Conservation (phyloP, 2,329 filamentous ascomycete species). For the Drechslerella coelobrocha region DNA sequence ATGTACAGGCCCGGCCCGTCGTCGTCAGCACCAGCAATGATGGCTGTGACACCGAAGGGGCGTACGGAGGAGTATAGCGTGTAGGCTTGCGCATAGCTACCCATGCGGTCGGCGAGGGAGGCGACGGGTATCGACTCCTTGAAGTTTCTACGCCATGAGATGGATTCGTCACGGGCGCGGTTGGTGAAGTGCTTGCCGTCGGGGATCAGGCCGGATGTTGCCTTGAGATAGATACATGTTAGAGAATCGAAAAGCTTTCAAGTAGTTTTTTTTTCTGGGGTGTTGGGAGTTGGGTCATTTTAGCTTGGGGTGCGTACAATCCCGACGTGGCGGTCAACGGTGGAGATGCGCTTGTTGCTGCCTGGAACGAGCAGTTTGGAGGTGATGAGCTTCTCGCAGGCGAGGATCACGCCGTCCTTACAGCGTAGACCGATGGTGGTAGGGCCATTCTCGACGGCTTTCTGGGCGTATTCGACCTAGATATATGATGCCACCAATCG, state of each 20-base stretch:
- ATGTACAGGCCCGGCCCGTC: slow-evolving; percentile 97
- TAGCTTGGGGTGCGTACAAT: slow-evolving; percentile 69
- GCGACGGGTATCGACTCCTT: slow-evolving; percentile 90
- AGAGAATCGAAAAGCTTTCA: slow-evolving; percentile 5
- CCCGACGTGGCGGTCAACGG: slow-evolving; percentile 90
- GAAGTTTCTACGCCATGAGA: slow-evolving; percentile 89
- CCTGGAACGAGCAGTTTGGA: slow-evolving; percentile 94
- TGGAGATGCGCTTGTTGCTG: slow-evolving; percentile 96
- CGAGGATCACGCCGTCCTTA: slow-evolving; percentile 95
- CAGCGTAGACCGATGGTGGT: slow-evolving; percentile 95
- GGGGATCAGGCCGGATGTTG: slow-evolving; percentile 90
- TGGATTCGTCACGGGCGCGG: slow-evolving; percentile 90
- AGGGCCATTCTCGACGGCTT: slow-evolving; percentile 97
- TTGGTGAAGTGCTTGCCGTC: slow-evolving; percentile 95
- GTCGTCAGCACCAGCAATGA: slow-evolving; percentile 91
- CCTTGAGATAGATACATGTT: slow-evolving; percentile 64
- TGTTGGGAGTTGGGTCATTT: slow-evolving; percentile 1
- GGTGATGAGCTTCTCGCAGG: slow-evolving; percentile 92
- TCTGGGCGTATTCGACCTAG: slow-evolving; percentile 90
- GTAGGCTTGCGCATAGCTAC: slow-evolving; percentile 94
- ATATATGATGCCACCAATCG: neutral
- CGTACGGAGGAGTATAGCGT: slow-evolving; percentile 96
- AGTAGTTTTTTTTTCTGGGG: neutral
- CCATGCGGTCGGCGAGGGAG: slow-evolving; percentile 89
- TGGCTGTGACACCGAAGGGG: slow-evolving; percentile 94